Conservation (phyloP, 2,329 filamentous ascomycete species). For the Sporothrix inflata region DNA sequence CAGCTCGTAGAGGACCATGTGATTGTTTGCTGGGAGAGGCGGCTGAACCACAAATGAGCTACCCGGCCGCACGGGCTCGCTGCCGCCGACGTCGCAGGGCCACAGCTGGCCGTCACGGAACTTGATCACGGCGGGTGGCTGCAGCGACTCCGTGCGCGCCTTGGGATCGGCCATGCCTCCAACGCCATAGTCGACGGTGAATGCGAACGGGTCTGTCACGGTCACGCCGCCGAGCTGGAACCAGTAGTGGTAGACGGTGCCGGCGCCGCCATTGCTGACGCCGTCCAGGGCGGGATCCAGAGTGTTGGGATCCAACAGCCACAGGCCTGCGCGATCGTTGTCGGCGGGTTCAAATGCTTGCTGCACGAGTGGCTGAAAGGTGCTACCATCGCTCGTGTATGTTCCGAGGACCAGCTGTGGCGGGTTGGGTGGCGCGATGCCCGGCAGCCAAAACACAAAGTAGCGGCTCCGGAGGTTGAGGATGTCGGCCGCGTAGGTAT, state of each 20-base stretch:
- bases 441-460: constrained; percentile 37
- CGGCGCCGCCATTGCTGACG: constrained; percentile 29
- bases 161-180: neutral
- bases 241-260: constrained; percentile 35
- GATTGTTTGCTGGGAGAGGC: constrained; percentile 35
- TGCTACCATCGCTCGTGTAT: neutral
- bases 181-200: constrained; percentile 35
- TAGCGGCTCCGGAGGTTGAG: constrained; percentile 28
- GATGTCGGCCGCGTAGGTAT: constrained; percentile 29
- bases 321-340: constrained; percentile 45
- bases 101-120: constrained; percentile 31
- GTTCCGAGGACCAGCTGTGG: constrained; percentile 34
- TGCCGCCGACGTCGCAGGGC: constrained; percentile 35
- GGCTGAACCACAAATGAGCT: constrained; percentile 16
- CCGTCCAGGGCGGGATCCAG: constrained; percentile 30
- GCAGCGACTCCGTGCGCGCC: constrained; percentile 29
- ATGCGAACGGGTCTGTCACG: constrained; percentile 36
- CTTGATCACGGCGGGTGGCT: constrained; percentile 36
- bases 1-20: constrained; percentile 37
- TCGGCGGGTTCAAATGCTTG: constrained; percentile 46
- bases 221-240: constrained; percentile 33
- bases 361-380: constrained; percentile 31
- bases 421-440: neutral
- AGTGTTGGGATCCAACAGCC: constrained; percentile 44
- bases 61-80: constrained; percentile 22